Percentiles rank a stretch among this genome's conserved stretches.
Evolutionary conservation across 352 stramenopile species (phyloP).

Genomic region (Phytopythium delawarense): DNA sequence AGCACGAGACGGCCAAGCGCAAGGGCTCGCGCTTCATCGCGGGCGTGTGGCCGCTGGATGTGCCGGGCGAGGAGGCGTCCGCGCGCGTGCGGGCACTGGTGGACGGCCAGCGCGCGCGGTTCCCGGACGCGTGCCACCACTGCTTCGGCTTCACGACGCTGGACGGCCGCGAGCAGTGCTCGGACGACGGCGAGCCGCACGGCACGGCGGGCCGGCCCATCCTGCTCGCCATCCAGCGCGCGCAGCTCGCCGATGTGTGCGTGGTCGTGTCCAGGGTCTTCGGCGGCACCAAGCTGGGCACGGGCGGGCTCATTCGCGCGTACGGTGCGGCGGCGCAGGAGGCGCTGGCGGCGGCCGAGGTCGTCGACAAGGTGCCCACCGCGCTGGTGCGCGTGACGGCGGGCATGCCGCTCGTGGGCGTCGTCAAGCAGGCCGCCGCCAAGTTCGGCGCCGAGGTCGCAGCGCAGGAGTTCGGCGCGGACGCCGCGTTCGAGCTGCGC

Average conservation of each 20-base stretch:
- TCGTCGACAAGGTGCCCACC: slow-evolving; percentile 51
- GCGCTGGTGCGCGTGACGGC: slow-evolving; percentile 23
- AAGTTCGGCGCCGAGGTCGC: slow-evolving; percentile 42
- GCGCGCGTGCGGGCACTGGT: slow-evolving; percentile 43
- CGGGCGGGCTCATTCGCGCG: slow-evolving; percentile 65
- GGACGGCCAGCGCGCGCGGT: slow-evolving; percentile 33
- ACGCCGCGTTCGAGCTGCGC: slow-evolving; percentile 39
- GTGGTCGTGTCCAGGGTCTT: slow-evolving; percentile 74
- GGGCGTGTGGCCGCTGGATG: slow-evolving; percentile 45
- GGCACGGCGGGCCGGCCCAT: slow-evolving; percentile 69
- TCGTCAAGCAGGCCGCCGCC: slow-evolving; percentile 44
- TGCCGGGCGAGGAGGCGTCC: slow-evolving; percentile 19
- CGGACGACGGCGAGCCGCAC: slow-evolving; percentile 75
- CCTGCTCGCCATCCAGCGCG: slow-evolving; percentile 46
- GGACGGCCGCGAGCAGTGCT: slow-evolving; percentile 52
- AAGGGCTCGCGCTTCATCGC: slow-evolving; percentile 83
- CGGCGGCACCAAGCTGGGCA: slow-evolving; percentile 66
- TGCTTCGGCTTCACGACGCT: slow-evolving; percentile 63
- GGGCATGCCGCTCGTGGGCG: slow-evolving; percentile 31
- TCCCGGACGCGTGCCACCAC: slow-evolving; percentile 63
- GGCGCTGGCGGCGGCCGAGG: slow-evolving; percentile 42
- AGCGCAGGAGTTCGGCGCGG: slow-evolving; percentile 24
- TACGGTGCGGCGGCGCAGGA: slow-evolving; percentile 61
- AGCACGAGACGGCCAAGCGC: slow-evolving; percentile 77
- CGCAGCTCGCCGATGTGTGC: slow-evolving; percentile 64